Evolutionary conservation across 768 basidiomycete species (phyloP), one percentile per base, ranked within the genome.

Genomic region (Mycena albidolilacea): DNA sequence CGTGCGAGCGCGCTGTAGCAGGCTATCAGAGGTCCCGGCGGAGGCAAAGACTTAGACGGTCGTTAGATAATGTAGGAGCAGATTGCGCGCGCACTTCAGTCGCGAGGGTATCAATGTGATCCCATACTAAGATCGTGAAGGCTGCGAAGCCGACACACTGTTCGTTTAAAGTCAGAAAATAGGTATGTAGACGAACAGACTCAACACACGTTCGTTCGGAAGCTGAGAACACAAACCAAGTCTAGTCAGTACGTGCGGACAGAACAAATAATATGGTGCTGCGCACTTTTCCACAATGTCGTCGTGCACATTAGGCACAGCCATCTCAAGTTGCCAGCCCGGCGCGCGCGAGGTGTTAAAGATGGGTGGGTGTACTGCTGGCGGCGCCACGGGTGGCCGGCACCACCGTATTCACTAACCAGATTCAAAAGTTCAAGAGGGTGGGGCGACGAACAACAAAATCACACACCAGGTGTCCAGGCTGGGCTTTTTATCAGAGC

Each of bases 51-150:
- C n/a, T n/a, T n/a, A n/a, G 30, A 52, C 38, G 11, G 11, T 43
- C 43, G 17, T 37, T 17, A 61, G 63, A 44, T 37, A 44, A 54
- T 35, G 3, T 15, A 23, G 30, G 61, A 39, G n/a, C 17, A 41
- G 37, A 62, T 5, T 43, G 59, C 59, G 7, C 11, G 35, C 74
- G 64, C 38, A 85, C 85, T 79, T 90, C 88, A 44, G 87, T 85
- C 2, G 77, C 74, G 52, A 90, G 87, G 0, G 89, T 89, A 69
- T 89, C 83, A 38, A 90, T 74, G 71, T 90, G 90, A 72, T 90
- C 90, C 87, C 81, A 85, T 5, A 84, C 71, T 6, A 84, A 78
- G 23, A 82, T 71, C 10, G 81, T 81, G 73, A 81, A 84, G 63
- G 79, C 77, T 0, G 76, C 79, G n/a, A 85, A 75, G 30, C 82